A percentile compares a stretch with the other conserved stretches of the same genome.
phyloP scores from a whole-genome alignment of 2,329 filamentous ascomycete genomes.

The Xylogone sp. region DNA sequence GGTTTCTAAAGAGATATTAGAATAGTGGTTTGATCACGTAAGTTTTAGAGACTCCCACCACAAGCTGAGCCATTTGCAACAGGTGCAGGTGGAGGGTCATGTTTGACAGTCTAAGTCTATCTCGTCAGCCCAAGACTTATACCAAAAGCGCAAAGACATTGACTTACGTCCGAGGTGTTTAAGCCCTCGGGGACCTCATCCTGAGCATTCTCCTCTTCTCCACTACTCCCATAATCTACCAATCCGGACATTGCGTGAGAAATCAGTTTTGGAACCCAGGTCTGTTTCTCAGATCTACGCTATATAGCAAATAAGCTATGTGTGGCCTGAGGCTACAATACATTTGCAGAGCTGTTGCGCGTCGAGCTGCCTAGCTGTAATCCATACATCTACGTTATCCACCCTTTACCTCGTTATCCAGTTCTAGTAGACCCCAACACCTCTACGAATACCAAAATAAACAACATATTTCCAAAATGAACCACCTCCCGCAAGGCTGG shows the following conservation, averaged over 20 bases:
- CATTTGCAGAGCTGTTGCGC: background rate
- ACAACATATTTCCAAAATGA: constrained; percentile 43
- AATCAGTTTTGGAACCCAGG: background rate
- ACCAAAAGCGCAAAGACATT: background rate
- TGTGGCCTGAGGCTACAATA: background rate
- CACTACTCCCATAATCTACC: constrained; percentile 35
- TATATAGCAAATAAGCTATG: background rate
- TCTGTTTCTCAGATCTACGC: background rate
- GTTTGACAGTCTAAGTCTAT: constrained; percentile 14
- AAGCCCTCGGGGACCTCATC: constrained; percentile 10
- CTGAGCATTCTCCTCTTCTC: constrained; percentile 28
- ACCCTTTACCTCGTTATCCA: background rate
- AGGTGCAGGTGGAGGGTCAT: constrained; percentile 7
- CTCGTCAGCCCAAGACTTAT: constrained; percentile 15
- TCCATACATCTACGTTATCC: background rate
- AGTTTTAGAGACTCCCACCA: constrained; percentile 6
- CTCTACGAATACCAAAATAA: background rate
- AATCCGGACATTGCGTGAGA: constrained; percentile 26
- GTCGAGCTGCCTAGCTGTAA: background rate
- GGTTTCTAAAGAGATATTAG: constrained; percentile 13
- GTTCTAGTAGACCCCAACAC: background rate
- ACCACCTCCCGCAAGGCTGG: constrained; percentile 71
- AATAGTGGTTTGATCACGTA: constrained; percentile 1
- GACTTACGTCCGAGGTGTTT: constrained; percentile 15
- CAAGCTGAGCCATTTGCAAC: constrained; percentile 12